These are phyloP conservation scores for Pythium aquatile DNA, from an alignment of 352 stramenopile species.

Conservation along the genomic window DNA sequence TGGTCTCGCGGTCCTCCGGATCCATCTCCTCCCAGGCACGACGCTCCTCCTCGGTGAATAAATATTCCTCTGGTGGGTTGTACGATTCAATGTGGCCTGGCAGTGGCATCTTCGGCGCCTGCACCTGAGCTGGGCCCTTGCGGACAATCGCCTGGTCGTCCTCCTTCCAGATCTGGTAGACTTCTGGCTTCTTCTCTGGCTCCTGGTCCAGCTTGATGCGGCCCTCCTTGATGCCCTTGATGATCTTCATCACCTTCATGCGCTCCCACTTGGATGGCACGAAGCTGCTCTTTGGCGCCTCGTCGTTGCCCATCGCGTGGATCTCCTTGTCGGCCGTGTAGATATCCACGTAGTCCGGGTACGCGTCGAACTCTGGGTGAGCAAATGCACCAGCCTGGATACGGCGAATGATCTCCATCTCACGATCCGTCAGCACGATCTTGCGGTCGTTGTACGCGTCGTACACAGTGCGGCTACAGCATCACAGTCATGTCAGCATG, in stretches of 20 bases:
- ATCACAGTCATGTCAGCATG: constrained; percentile 21
- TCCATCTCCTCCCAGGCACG: constrained; percentile 95
- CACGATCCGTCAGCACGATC: constrained; percentile 94
- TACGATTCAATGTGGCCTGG: constrained; percentile 99
- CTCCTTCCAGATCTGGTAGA: constrained; percentile 93
- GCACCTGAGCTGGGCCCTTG: constrained; percentile 95
- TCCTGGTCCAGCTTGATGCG: constrained; percentile 92
- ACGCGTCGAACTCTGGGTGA: constrained; percentile 91
- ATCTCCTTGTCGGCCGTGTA: constrained; percentile 89
- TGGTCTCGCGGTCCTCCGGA: constrained; percentile 94
- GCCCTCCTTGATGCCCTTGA: constrained; percentile 96
- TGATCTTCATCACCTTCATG: constrained; percentile 96
- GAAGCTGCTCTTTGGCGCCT: constrained; percentile 93
- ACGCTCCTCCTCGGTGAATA: constrained; percentile 96
- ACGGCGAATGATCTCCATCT: constrained; percentile 98
- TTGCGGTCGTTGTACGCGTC: constrained; percentile 99
- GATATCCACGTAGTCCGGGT: constrained; percentile 89
- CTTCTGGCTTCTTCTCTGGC: constrained; percentile 89
- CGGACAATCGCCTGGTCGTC: constrained; percentile 86
- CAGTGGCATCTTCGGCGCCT: constrained; percentile 97
- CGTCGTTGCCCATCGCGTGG: constrained; percentile 84
- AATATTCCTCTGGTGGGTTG: constrained; percentile 98
- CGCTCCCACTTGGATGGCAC: constrained; percentile 97
- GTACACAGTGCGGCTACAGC: constrained; percentile 92
- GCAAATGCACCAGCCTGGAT: constrained; percentile 94